Evolutionary conservation across 441 rosid species (phyloP).

Genomic region (Cnidoscolus chayamansa): DNA sequence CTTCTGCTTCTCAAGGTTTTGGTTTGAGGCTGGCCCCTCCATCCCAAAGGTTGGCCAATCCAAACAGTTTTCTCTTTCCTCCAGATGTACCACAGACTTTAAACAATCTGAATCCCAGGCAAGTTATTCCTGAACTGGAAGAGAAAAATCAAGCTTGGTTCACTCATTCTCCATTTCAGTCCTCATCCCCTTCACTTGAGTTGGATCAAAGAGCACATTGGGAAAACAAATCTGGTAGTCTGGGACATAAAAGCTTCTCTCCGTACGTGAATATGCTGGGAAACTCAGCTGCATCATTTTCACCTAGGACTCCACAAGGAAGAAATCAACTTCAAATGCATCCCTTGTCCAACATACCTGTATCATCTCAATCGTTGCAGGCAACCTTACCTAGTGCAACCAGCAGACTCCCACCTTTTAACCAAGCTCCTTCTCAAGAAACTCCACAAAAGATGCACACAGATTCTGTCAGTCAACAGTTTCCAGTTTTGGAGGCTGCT

Average conservation of each 20-base stretch:
- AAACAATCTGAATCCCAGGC: constrained; percentile 23
- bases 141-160: constrained; percentile 34
- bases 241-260: constrained; percentile 27
- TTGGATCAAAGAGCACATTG: constrained; percentile 32
- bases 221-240: constrained; percentile 27
- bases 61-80: constrained; percentile 27
- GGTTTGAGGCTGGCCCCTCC: constrained; percentile 49
- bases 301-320: constrained; percentile 20
- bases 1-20: constrained; percentile 67
- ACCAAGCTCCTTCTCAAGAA: constrained; percentile 29
- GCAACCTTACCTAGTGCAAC: constrained; percentile 20
- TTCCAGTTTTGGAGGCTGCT: constrained; percentile 34
- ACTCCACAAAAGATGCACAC: constrained; percentile 18
- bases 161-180: constrained; percentile 21
- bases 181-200: constrained; percentile 31
- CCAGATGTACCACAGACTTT: constrained; percentile 25
- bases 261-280: constrained; percentile 36
- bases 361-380: constrained; percentile 33
- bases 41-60: constrained; percentile 31
- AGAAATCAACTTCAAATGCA: constrained; percentile 37
- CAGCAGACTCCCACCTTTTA: constrained; percentile 28
- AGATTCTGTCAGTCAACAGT: constrained; percentile 30
- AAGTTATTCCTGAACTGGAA: constrained; percentile 28
- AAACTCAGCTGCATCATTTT: constrained; percentile 26
- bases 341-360: constrained; percentile 28